phyloP scores from a whole-genome alignment of 495 filamentous ascomycete species.

The Acidiella bohemica region DNA sequence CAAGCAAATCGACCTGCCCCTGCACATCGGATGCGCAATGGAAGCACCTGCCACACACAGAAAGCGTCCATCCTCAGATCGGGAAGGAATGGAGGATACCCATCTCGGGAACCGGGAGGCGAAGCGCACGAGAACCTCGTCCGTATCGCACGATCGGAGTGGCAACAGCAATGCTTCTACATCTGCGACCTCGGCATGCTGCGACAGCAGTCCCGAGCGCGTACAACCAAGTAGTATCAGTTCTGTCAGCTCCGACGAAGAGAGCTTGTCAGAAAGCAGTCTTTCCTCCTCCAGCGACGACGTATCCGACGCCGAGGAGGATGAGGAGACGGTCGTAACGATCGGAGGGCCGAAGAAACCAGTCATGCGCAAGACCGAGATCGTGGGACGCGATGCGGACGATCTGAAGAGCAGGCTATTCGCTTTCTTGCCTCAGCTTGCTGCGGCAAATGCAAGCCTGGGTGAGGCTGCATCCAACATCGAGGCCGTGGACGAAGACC shows the following conservation, averaged over 20 bases:
- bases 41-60: too few relatives aligned
- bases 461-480: not conserved
- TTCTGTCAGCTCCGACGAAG: slow-evolving; percentile 1
- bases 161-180: too few relatives aligned
- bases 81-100: too few relatives aligned
- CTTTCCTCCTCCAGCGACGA: slow-evolving; percentile 5
- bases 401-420: slow-evolving; percentile 9
- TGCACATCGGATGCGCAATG: too few relatives aligned
- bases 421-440: slow-evolving; percentile 11
- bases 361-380: not conserved
- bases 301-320: slow-evolving; percentile 3
- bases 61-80: too few relatives aligned
- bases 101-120: too few relatives aligned
- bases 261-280: slow-evolving; percentile 11
- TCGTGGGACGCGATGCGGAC: not conserved
- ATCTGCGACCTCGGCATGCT: too few relatives aligned
- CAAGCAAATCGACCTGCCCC: too few relatives aligned
- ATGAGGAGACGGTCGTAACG: not conserved
- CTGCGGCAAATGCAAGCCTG: slow-evolving; percentile 9
- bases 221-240: slow-evolving; percentile 8
- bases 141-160: too few relatives aligned
- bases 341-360: slow-evolving; percentile 13
- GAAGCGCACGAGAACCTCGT: too few relatives aligned
- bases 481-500: slow-evolving; percentile 15
- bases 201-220: not conserved